These are phyloP conservation scores for Fusarium pseudocircinatum DNA, from an alignment of 2,329 filamentous ascomycete species.

Conservation along the genomic window DNA sequence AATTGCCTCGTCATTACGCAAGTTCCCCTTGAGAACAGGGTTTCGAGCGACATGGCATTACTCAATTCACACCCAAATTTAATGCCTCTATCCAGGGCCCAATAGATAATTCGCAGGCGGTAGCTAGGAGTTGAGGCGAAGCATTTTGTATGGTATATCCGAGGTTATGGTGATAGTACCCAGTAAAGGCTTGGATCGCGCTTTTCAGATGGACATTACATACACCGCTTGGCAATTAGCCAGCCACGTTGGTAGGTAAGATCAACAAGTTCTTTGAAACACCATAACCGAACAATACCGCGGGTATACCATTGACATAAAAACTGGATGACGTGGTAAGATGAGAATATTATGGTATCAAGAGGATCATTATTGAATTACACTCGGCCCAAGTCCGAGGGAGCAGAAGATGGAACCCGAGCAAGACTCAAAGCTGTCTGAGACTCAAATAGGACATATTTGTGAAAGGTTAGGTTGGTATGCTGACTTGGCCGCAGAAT, in stretches of 20 bases:
- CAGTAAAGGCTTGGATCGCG: constrained; percentile 50
- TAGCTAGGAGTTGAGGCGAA: not conserved
- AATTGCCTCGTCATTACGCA: constrained; percentile 69
- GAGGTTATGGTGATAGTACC: constrained; percentile 10
- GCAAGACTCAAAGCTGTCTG: not conserved
- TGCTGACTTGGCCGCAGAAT: not conserved
- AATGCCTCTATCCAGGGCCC: not conserved
- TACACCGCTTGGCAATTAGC: constrained; percentile 24
- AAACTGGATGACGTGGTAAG: constrained; percentile 68
- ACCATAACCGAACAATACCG: constrained; percentile 39
- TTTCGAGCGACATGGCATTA: constrained; percentile 22
- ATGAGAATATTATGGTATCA: not conserved
- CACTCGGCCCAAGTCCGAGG: constrained; percentile 1
- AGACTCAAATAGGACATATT: not conserved
- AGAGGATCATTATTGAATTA: not conserved
- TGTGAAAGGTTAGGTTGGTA: not conserved
- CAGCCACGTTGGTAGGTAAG: not conserved
- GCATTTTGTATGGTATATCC: constrained; percentile 31
- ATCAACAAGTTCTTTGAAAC: constrained; percentile 4
- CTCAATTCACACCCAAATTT: constrained; percentile 34
- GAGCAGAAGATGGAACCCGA: not conserved
- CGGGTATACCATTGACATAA: constrained; percentile 59
- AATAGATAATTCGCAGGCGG: not conserved
- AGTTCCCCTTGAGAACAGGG: constrained; percentile 62
- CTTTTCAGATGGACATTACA: constrained; percentile 52